phyloP scores from a whole-genome alignment of 2,329 filamentous ascomycete genomes.

The Claviceps fusiformis region DNA sequence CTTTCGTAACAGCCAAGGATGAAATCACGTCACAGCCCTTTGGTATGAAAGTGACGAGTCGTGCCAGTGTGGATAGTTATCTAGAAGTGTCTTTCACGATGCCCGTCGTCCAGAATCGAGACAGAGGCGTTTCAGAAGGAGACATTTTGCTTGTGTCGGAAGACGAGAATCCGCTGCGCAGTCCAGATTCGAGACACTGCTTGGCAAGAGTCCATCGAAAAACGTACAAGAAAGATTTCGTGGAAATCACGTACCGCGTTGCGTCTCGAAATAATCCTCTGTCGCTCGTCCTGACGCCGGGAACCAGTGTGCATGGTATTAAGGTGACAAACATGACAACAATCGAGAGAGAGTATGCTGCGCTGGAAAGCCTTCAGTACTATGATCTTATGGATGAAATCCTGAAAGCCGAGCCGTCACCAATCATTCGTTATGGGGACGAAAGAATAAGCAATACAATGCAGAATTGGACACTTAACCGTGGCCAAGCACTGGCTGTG shows the following conservation, averaged over 20 bases:
- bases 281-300: constrained; percentile 50
- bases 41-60: constrained; percentile 75
- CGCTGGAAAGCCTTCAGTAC: constrained; percentile 79
- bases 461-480: constrained; percentile 71
- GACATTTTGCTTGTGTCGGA: constrained; percentile 82
- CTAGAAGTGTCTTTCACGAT: constrained; percentile 82
- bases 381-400: constrained; percentile 95
- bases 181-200: constrained; percentile 59
- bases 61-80: constrained; percentile 83
- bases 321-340: constrained; percentile 91
- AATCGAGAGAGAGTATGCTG: constrained; percentile 88
- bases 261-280: constrained; percentile 53
- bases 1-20: constrained; percentile 79
- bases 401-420: constrained; percentile 76
- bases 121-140: constrained; percentile 63
- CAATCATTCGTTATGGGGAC: constrained; percentile 68
- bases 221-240: constrained; percentile 63
- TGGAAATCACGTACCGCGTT: constrained; percentile 79
- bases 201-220: constrained; percentile 72
- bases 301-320: constrained; percentile 55
- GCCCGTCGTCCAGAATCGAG: constrained; percentile 54
- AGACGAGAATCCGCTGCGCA: constrained; percentile 53
- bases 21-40: constrained; percentile 71
- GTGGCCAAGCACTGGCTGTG: constrained; percentile 81
- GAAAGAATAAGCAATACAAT: constrained; percentile 56